Percentiles rank a stretch among this genome's conserved stretches.
Conservation (phyloP, 768 basidiomycete species). For the Pleurotus ostreatus region DNA sequence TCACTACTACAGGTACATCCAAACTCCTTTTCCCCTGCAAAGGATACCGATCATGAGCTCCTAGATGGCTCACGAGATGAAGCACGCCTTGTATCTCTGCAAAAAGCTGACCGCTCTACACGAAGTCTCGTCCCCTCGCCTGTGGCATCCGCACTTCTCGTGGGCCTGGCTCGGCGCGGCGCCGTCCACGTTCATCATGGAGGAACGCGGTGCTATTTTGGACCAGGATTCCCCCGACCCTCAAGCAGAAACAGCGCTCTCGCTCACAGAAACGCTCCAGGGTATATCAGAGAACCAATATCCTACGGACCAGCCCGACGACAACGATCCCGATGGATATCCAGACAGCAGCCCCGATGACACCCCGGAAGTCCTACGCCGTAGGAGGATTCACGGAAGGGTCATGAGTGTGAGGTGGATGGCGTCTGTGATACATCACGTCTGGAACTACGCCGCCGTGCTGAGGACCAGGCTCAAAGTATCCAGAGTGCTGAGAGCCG, state of each 20-base stretch:
- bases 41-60: not conserved
- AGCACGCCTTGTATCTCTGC: slow-evolving; percentile 28
- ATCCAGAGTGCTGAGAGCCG: slow-evolving; percentile 23
- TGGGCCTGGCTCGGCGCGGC: slow-evolving; percentile 39
- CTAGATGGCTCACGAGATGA: slow-evolving; percentile 41
- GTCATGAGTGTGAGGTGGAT: slow-evolving; percentile 10
- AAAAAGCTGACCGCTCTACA: slow-evolving; percentile 24
- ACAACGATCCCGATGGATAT: not conserved
- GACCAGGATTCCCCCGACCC: slow-evolving; percentile 15
- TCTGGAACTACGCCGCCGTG: slow-evolving; percentile 22
- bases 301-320: not conserved
- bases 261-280: slow-evolving; percentile 25
- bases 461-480: slow-evolving; percentile 27
- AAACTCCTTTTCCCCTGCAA: not conserved
- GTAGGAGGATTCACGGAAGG: slow-evolving; percentile 1
- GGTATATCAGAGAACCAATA: slow-evolving; percentile 26
- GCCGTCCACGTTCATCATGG: slow-evolving; percentile 20
- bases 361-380: not conserved
- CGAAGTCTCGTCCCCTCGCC: slow-evolving; percentile 25
- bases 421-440: slow-evolving; percentile 8
- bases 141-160: slow-evolving; percentile 38
- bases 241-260: slow-evolving; percentile 18
- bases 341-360: not conserved
- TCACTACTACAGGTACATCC: slow-evolving; percentile 39
- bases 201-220: slow-evolving; percentile 14